Evolutionary conservation across 2,329 filamentous ascomycete species (phyloP), one percentile per base, ranked within the genome.

Genomic region (Remersonia thermophila): DNA sequence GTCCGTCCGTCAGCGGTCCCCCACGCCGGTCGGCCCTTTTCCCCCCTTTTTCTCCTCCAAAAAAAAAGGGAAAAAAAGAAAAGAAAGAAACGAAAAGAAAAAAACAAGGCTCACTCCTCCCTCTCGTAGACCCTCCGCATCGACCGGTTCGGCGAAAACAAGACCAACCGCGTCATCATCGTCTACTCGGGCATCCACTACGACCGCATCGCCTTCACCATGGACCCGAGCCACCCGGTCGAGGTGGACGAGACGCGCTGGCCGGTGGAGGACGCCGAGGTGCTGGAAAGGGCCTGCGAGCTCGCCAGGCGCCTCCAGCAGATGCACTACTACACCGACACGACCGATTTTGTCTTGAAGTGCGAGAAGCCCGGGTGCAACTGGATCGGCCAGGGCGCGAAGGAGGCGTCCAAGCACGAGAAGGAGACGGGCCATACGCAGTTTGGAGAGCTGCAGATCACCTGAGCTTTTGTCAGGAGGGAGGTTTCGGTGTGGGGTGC

Each of bases 141-240:
- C 5, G 80, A 85, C 50, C 72, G 72, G 4, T 93, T 89, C 59
- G 93, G 93, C 46, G 83, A 91, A 52, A 75, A 76, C 1, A 72
- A 73, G 36, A 56, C 63, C 25, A 72, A 69, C 28, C 70, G 84
- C 6, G 87, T 83, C 51, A 76, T 94, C 17, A 64, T 95, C 16
- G 78, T 94, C 0, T 95, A 94, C 59, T 89, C 82, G 0, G 86
- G 86, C 3, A 91, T 95, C 34, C 87, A 95, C 56, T 95, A 95
- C 59, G 89, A 95, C 57, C 80, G 83, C 6, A 79, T 95, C 41
- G 85, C 83, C 1, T 74, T 93, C 46, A 78, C 76, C 13, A 67
- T 63, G 30, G 67, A 63, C 39, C 61, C 73, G 5, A 65, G 71
- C 32, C 62, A 73, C 9, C 73, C 79, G 7, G 74, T 83, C 0